These are phyloP conservation scores for Trichoderma koningiopsis DNA, from an alignment of 2,329 filamentous ascomycete species.

Conservation along the genomic window DNA sequence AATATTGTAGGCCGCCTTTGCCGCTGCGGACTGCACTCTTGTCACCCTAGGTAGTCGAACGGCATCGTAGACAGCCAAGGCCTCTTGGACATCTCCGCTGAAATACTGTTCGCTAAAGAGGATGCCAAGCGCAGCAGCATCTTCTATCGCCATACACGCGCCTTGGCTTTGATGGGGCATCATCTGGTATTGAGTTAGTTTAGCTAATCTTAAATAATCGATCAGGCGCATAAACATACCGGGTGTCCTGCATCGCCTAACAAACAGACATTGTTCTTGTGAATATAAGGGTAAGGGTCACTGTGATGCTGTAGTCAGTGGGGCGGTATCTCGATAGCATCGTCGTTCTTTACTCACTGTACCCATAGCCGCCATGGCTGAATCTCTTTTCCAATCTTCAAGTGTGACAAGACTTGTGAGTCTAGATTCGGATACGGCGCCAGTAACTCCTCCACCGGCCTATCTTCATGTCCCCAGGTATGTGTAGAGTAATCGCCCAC, in stretches of 20 bases:
- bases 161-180: slow-evolving; percentile 72
- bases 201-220: neutral
- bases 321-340: no score
- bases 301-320: slow-evolving; percentile 23
- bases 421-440: slow-evolving; percentile 63
- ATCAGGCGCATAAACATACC: slow-evolving; percentile 38
- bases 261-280: slow-evolving; percentile 55
- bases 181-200: slow-evolving; percentile 49
- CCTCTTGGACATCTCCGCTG: slow-evolving; percentile 49
- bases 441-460: slow-evolving; percentile 60
- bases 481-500: slow-evolving; percentile 63
- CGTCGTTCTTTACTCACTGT: slow-evolving; percentile 43
- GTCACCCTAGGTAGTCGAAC: slow-evolving; percentile 58
- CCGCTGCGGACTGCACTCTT: slow-evolving; percentile 58
- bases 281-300: slow-evolving; percentile 60
- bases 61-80: slow-evolving; percentile 54
- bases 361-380: slow-evolving; percentile 66
- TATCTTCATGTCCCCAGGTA: slow-evolving; percentile 57
- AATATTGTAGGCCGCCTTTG: slow-evolving; percentile 62
- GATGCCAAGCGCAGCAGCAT: slow-evolving; percentile 64
- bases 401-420: slow-evolving; percentile 56
- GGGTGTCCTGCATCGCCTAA: slow-evolving; percentile 69
- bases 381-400: slow-evolving; percentile 63
- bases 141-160: slow-evolving; percentile 69
- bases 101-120: slow-evolving; percentile 56